phyloP scores from a whole-genome alignment of 345 rosid species.

The Schrenkiella parvula region DNA sequence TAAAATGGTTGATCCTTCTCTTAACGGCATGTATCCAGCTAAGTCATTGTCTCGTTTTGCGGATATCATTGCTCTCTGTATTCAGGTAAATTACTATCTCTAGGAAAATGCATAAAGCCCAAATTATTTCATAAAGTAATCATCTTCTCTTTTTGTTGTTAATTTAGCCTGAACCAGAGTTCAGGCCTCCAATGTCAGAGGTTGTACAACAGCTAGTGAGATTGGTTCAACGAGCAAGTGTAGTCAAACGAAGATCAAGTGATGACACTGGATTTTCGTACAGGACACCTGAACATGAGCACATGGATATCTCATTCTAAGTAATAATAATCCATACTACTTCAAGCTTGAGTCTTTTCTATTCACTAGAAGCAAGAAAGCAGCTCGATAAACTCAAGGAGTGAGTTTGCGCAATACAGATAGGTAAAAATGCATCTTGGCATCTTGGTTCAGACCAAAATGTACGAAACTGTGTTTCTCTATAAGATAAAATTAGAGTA shows the following conservation, averaged over 20 bases:
- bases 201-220: conserved; percentile 94
- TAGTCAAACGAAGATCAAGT: conserved; percentile 71
- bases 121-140: conserved; percentile 52
- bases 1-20: conserved; percentile 92
- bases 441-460: conserved; percentile 1
- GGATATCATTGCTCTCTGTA: conserved; percentile 90
- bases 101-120: neutral
- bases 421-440: conserved; percentile 9
- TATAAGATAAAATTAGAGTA: conserved; percentile 18
- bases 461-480: conserved; percentile 2
- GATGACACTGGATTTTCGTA: conserved; percentile 85
- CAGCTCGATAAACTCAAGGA: neutral
- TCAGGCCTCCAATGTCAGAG: conserved; percentile 99
- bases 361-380: neutral
- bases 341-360: neutral
- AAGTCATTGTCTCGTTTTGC: conserved; percentile 98
- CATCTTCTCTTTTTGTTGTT: neutral
- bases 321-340: neutral
- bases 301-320: conserved; percentile 55
- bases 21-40: conserved; percentile 98
- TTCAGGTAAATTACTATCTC: conserved; percentile 58
- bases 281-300: conserved; percentile 85
- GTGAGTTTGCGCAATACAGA: neutral
- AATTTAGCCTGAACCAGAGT: conserved; percentile 92
- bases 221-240: conserved; percentile 89